Conservation (phyloP, 345 rosid genomes). For the Pistacia integerrima region DNA sequence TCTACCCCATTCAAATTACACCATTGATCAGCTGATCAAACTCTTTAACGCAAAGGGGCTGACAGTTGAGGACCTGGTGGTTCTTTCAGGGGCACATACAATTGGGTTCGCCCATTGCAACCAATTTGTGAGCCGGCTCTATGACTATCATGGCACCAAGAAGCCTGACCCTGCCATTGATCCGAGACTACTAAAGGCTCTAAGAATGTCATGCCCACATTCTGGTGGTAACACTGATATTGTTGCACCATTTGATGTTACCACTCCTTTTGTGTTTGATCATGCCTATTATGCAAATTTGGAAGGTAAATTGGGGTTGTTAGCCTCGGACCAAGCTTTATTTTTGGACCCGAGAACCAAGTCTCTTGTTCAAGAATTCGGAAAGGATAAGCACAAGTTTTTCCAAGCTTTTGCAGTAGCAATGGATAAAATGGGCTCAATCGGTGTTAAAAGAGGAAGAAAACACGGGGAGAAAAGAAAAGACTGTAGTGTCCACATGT, state of each 20-base stretch:
- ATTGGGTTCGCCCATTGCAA: conserved; percentile 84
- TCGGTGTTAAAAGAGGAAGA: conserved; percentile 71
- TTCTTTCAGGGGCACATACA: conserved; percentile 82
- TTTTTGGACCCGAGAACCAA: conserved; percentile 61
- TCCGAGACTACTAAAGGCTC: conserved; percentile 63
- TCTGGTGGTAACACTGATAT: conserved; percentile 51
- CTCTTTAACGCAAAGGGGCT: conserved; percentile 77
- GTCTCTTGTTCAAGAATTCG: conserved; percentile 51
- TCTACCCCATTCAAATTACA: conserved; percentile 68
- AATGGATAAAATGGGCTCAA: conserved; percentile 84
- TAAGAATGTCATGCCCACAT: conserved; percentile 68
- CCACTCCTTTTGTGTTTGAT: conserved; percentile 76
- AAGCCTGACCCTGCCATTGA: conserved; percentile 64
- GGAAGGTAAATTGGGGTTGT: conserved; percentile 56
- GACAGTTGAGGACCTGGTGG: conserved; percentile 60
- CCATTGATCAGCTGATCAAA: conserved; percentile 60
- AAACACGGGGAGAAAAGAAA: conserved; percentile 74
- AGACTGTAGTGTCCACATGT: conserved; percentile 53
- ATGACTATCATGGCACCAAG: conserved; percentile 55
- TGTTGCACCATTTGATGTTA: conserved; percentile 67
- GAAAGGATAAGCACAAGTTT: conserved; percentile 53
- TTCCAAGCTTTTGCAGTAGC: conserved; percentile 66
- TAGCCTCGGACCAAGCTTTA: conserved; percentile 67
- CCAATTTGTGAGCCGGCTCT: conserved; percentile 59
- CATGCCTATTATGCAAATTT: conserved; percentile 63